Evolutionary conservation across 2,329 filamentous ascomycete genomes (phyloP), one percentile per base, ranked within the genome.

Genomic region (Piedraia hortae): DNA sequence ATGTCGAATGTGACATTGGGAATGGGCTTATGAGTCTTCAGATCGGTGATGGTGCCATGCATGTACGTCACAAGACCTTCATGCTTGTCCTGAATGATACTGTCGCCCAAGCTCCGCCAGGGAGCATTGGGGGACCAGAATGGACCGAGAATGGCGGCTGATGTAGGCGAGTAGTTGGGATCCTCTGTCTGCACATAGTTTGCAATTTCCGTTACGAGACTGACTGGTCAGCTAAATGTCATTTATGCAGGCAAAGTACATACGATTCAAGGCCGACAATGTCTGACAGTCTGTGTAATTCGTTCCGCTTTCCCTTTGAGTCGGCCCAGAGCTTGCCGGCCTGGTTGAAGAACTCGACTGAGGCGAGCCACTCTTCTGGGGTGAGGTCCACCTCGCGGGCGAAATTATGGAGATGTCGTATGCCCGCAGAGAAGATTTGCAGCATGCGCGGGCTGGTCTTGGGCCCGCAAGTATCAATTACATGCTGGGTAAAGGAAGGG

Each of bases 111-210:
- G 16, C 63, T 53, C 20, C 68, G 62, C 59, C 72, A 73, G 14
- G 70, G 69, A 2, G 70, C 65, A 18, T 73, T 56, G 35, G 69
- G 68, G 6, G 62, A 68, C 68, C 69, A 77, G 56, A 77, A 75
- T 31, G 70, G 70, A 2, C 70, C 70, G 28, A 77, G 63, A 37
- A 77, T 77, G 27, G 68, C 59, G 28, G 67, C 70, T 3, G 67
- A 72, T n/a, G 70, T 75, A 8, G 21, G 21, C 20, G 69, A 67
- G 28, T 60, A 47, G 38, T 54, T 53, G 25, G 57, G 54, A 26
- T 70, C 61, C 31, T 62, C 60, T 38, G 64, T 48, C 41, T 63
- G 50, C 16, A 44, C 37, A 41, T 56, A 61, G 51, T 66, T 59
- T 30, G 61, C 59, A 33, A 68, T 68, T 36, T 71, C 65, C 25